Percentiles rank a stretch among this genome's conserved stretches.
Evolutionary conservation across 345 rosid genomes (phyloP).

Genomic region (Eucalyptus curtisii): DNA sequence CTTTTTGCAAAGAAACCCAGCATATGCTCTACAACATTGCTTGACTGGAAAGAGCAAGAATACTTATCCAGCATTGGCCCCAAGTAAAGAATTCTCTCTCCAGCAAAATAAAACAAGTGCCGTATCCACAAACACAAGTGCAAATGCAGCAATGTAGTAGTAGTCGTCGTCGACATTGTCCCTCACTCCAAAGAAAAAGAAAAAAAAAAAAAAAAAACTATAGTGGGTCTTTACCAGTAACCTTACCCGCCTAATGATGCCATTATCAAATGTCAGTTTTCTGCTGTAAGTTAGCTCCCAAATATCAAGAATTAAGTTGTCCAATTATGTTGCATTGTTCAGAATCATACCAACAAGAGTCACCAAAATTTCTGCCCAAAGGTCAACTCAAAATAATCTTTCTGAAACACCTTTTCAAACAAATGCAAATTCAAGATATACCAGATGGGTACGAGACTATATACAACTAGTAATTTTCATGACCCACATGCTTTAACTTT

Average conservation of each 20-base stretch:
- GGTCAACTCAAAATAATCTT: not conserved
- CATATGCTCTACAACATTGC: not conserved
- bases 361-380: not conserved
- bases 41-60: not conserved
- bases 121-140: not conserved
- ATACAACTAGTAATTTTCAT: not conserved
- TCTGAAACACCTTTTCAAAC: not conserved
- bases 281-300: not conserved
- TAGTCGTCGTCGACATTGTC: not conserved
- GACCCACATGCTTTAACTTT: not conserved
- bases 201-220: not conserved
- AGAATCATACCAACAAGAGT: not conserved
- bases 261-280: not conserved
- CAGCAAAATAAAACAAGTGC: not conserved
- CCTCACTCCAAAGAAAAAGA: not conserved
- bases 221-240: not conserved
- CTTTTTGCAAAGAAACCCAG: not conserved
- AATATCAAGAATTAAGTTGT: not conserved
- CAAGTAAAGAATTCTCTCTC: not conserved
- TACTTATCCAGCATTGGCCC: not conserved
- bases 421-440: not conserved
- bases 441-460: not conserved
- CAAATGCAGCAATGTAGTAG: not conserved
- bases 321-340: not conserved
- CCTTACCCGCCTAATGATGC: not conserved